Evolutionary conservation across 225 moss, liverwort and hornwort genomes (phyloP), one percentile per base, ranked within the genome.

Genomic region (Marchantia polymorpha): DNA sequence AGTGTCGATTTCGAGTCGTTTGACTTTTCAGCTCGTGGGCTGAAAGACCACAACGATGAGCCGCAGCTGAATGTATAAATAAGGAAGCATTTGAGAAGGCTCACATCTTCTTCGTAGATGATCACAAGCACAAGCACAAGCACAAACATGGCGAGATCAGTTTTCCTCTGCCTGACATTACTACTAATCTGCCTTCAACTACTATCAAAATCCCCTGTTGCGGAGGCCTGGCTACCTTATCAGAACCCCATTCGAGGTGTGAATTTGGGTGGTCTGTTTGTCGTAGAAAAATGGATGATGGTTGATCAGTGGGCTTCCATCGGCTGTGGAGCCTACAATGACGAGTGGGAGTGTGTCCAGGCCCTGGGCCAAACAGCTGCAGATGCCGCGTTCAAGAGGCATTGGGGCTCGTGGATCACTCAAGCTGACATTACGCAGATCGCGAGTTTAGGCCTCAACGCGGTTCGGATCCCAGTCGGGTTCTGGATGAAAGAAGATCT

Each of bases 251-350:
- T 83, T 22, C 83, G 83, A 66, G 86, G 86, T 30, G 83, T 86
- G 55, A 86, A 83, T 47, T 66, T 83, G 13, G 83, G 86, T 0
- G 70, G 79, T 29, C 50, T 76, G n/a, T 86, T 86, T 29, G 64
- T 83, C 3, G 30, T 67, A 10, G 83, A 86, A 14, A 61, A 76
- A 67, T 86, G 86, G 86, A 83, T 86, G 86, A 80, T 73, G 76
- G 26, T 11, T 2, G 82, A 83, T 14, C 66, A 83, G 29, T 85
- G 86, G 83, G 65, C 48, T n/a, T 31, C 50, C 8, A 83, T 83
- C 64, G 79, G 83, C 25, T 81, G 81, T 30, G 69, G 25, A 10
- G 58, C 49, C 4, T 12, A 8, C 8, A 60, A 11, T 10, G 84
- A 69, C 47, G 81, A 81, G 22, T 79, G 71, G 22, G 0, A 63